A percentile compares a stretch with the other conserved stretches of the same genome.
phyloP scores from a whole-genome alignment of 2,329 filamentous ascomycete genomes.

The Penicillium sp. region DNA sequence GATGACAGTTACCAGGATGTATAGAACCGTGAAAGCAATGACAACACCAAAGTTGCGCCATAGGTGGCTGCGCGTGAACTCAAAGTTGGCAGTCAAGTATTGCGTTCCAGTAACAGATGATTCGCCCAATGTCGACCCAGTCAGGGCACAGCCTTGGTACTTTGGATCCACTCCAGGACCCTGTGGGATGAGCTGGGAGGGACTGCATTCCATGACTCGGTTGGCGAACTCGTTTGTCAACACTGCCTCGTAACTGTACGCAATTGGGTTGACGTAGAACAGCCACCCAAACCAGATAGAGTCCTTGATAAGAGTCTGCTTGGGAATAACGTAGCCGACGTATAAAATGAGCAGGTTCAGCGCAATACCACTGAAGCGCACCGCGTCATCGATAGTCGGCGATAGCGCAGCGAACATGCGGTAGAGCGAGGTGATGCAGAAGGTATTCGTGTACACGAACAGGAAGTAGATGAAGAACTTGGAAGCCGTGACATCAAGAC shows the following conservation, averaged over 20 bases:
- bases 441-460: constrained; percentile 61
- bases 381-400: constrained; percentile 63
- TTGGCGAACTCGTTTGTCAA: constrained; percentile 64
- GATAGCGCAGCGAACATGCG: constrained; percentile 65
- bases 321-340: constrained; percentile 67
- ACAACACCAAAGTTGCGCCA: constrained; percentile 77
- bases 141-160: constrained; percentile 62
- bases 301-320: constrained; percentile 55
- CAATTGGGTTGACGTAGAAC: constrained; percentile 53
- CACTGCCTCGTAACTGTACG: constrained; percentile 66
- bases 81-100: constrained; percentile 57
- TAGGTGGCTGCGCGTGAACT: constrained; percentile 57
- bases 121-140: constrained; percentile 55
- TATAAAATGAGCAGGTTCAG: constrained; percentile 63
- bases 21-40: constrained; percentile 71
- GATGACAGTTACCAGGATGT: constrained; percentile 68
- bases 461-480: constrained; percentile 68
- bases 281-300: constrained; percentile 69
- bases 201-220: constrained; percentile 57
- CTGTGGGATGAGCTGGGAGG: constrained; percentile 59
- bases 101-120: constrained; percentile 52
- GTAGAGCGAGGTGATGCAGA: constrained; percentile 63
- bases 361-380: constrained; percentile 60
- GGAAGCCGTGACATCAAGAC: constrained; percentile 56
- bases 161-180: constrained; percentile 55